Evolutionary conservation across 768 basidiomycete species (phyloP).

Genomic region (Amanita phalloides): DNA sequence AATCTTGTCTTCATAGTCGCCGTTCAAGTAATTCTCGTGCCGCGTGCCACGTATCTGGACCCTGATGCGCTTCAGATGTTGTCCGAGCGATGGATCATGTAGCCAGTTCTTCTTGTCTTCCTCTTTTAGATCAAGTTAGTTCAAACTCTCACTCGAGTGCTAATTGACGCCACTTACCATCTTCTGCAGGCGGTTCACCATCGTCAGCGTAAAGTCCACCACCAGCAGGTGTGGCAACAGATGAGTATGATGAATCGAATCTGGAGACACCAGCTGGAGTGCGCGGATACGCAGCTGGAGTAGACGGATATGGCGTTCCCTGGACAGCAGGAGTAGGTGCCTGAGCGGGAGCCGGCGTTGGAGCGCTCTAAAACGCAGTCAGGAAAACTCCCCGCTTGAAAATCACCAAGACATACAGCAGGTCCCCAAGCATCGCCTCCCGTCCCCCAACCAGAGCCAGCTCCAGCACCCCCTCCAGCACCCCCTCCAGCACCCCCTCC

Average conservation of each 20-base stretch:
- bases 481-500: constrained; percentile 1
- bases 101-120: constrained; percentile 31
- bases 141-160: background rate
- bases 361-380: constrained; percentile 26
- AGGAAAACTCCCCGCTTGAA: background rate
- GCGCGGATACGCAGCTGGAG: constrained; percentile 22
- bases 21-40: constrained; percentile 21
- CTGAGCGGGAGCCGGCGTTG: constrained; percentile 39
- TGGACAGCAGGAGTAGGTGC: constrained; percentile 31
- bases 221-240: constrained; percentile 28
- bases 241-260: constrained; percentile 11
- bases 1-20: constrained; percentile 21
- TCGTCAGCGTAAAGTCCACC: background rate
- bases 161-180: constrained; percentile 3
- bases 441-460: constrained; percentile 18
- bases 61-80: constrained; percentile 24
- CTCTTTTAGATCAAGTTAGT: constrained; percentile 10
- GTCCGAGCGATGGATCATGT: constrained; percentile 19
- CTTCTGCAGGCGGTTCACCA: background rate
- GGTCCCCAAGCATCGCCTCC: constrained; percentile 17
- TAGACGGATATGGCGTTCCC: constrained; percentile 18
- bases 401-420: constrained; percentile 16
- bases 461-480: constrained; percentile 10
- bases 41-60: constrained; percentile 27
- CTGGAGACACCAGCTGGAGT: constrained; percentile 18